Evolutionary conservation across 106 monocot genomes (phyloP).

Genomic region (Ottelia alismoides): DNA sequence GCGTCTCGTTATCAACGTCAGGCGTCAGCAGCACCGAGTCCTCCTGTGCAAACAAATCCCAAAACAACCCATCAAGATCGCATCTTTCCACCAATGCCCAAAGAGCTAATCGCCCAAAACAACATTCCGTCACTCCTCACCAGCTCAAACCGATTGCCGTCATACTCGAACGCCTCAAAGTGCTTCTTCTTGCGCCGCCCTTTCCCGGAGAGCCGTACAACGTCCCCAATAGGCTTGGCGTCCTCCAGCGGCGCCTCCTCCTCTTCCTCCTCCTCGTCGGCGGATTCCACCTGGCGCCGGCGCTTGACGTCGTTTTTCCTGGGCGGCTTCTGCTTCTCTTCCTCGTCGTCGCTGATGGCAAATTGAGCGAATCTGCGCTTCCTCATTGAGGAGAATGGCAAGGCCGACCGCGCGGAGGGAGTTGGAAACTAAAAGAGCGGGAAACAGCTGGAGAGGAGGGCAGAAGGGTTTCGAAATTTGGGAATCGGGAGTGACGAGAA

Average conservation of each 20-base stretch:
- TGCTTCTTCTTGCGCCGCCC: slow-evolving; percentile 72
- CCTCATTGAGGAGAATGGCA: no score
- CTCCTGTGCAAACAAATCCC: slow-evolving; percentile 33
- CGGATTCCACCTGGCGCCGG: slow-evolving; percentile 1
- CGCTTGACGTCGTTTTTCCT: slow-evolving; percentile 2
- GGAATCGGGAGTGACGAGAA: no score
- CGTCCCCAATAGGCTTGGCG: slow-evolving; percentile 50
- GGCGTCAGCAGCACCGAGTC: slow-evolving; percentile 82
- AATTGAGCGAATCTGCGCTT: slow-evolving; percentile 26
- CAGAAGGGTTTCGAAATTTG: no score
- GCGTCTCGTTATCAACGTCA: slow-evolving; percentile 33
- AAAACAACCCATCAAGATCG: no score
- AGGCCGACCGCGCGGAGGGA: no score
- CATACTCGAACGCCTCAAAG: slow-evolving; percentile 67
- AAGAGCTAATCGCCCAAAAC: not conserved
- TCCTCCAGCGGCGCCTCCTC: slow-evolving; percentile 27
- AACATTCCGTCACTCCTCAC: slow-evolving; percentile 12
- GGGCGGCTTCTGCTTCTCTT: not conserved
- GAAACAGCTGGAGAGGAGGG: no score
- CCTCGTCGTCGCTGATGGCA: slow-evolving; percentile 20
- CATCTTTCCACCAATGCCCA: no score
- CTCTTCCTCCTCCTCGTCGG: slow-evolving; percentile 21
- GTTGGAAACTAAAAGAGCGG: no score
- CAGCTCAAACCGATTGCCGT: slow-evolving; percentile 61
- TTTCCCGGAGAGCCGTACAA: slow-evolving; percentile 52